These are phyloP conservation scores for Boletus fagicola DNA, from an alignment of 768 basidiomycete genomes.

Conservation along the genomic window DNA sequence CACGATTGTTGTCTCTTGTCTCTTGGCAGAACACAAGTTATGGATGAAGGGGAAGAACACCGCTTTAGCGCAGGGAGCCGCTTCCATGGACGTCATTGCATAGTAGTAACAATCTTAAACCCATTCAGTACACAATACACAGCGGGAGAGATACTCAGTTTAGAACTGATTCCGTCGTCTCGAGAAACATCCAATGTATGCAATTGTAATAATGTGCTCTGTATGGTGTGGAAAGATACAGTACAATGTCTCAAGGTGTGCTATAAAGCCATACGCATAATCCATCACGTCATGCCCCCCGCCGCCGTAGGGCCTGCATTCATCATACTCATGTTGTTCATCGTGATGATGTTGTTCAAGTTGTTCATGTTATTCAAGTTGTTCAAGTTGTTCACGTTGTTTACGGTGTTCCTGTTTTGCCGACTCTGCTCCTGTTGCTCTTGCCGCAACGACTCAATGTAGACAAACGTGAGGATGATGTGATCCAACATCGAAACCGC, in stretches of 20 bases:
- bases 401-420: neutral
- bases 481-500: conserved; percentile 25
- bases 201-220: neutral
- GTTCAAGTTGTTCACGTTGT: neutral
- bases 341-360: neutral
- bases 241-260: no score
- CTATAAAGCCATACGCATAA: neutral
- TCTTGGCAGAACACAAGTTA: conserved; percentile 1
- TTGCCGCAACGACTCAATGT: conserved; percentile 20
- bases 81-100: neutral
- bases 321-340: neutral
- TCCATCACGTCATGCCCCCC: neutral
- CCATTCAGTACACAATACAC: neutral
- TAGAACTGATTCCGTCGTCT: neutral
- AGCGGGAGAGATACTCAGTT: neutral
- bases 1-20: neutral
- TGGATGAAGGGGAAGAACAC: neutral
- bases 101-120: no score
- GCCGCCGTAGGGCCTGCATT: neutral
- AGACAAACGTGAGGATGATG: conserved; percentile 29
- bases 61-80: neutral
- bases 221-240: neutral
- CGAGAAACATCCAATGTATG: neutral
- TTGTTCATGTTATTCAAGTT: neutral
- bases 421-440: neutral